Evolutionary conservation across 148 eudicot genomes (phyloP).

Genomic region (Rhododendron henanense): DNA sequence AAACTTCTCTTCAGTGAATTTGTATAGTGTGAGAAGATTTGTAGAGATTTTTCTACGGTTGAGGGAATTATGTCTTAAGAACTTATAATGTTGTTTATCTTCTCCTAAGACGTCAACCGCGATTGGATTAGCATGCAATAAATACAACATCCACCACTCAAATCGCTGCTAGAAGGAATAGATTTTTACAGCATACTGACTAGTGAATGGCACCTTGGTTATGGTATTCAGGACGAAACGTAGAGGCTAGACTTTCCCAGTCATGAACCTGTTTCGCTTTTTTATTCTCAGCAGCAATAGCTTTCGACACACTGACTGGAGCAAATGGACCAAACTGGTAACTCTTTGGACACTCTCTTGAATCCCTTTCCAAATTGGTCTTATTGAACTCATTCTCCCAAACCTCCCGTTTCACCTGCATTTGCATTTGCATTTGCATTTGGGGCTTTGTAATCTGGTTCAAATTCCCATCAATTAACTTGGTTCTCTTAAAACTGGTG

Average conservation of each 20-base stretch:
- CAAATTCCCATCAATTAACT: constrained; percentile 24
- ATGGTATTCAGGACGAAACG: constrained; percentile 70
- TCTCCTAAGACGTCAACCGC: background rate
- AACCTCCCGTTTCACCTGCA: constrained; percentile 26
- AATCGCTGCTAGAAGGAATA: background rate
- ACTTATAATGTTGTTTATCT: background rate
- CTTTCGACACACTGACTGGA: constrained; percentile 54
- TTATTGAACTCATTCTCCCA: constrained; percentile 28
- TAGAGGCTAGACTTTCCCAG: constrained; percentile 61
- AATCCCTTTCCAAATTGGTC: constrained; percentile 21
- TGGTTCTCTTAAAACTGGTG: constrained; percentile 48
- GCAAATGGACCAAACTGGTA: constrained; percentile 80
- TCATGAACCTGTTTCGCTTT: constrained; percentile 33
- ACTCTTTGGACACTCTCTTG: constrained; percentile 27
- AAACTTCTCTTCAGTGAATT: background rate
- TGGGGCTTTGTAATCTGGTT: constrained; percentile 26
- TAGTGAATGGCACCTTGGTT: constrained; percentile 62
- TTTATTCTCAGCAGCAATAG: constrained; percentile 27
- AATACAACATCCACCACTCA: background rate
- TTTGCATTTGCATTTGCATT: too few species aligned
- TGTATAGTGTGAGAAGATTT: background rate
- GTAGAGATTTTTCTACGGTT: background rate
- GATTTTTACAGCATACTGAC: background rate
- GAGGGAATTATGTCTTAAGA: too few species aligned
- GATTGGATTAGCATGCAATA: background rate